Conservation (phyloP, 371 early-diverging fungal genomes). For the Fennellomyces sp. region DNA sequence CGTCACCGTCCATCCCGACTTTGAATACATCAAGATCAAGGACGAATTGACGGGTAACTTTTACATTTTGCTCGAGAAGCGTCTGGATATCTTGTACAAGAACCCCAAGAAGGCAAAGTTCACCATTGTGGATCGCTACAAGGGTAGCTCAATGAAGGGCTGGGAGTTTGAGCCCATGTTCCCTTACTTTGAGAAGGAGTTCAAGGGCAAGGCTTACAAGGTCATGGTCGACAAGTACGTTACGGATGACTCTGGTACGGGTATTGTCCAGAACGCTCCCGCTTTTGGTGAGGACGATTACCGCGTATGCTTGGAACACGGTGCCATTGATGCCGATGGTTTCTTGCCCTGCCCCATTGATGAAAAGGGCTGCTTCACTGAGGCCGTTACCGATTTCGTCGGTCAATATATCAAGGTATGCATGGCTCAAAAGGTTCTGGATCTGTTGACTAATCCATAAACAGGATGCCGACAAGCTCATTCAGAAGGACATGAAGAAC, state of each 20-base stretch:
- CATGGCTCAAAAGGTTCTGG: background rate
- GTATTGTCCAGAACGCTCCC: conserved; percentile 99
- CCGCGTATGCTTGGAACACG: conserved; percentile 90
- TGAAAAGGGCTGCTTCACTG: conserved; percentile 91
- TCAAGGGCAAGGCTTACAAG: conserved; percentile 85
- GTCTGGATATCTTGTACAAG: conserved; percentile 90
- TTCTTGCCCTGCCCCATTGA: conserved; percentile 96
- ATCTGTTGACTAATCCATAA: background rate
- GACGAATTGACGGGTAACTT: conserved; percentile 78
- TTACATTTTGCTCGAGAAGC: conserved; percentile 88
- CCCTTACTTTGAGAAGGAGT: conserved; percentile 75
- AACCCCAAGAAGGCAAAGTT: conserved; percentile 95
- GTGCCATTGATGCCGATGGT: conserved; percentile 87
- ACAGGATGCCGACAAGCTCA: conserved; percentile 94
- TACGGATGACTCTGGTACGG: conserved; percentile 97
- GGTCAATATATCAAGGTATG: conserved; percentile 90
- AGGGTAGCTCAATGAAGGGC: conserved; percentile 88
- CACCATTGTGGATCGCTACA: conserved; percentile 78
- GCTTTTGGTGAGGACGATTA: conserved; percentile 99
- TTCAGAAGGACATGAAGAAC: conserved; percentile 91
- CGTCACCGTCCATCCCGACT: conserved; percentile 92
- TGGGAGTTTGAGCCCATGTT: conserved; percentile 94
- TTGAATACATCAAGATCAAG: conserved; percentile 95
- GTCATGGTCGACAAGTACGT: conserved; percentile 95
- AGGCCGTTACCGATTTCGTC: conserved; percentile 81